Evolutionary conservation across 495 filamentous ascomycete genomes (phyloP).

Genomic region (Xylaria telfairii): DNA sequence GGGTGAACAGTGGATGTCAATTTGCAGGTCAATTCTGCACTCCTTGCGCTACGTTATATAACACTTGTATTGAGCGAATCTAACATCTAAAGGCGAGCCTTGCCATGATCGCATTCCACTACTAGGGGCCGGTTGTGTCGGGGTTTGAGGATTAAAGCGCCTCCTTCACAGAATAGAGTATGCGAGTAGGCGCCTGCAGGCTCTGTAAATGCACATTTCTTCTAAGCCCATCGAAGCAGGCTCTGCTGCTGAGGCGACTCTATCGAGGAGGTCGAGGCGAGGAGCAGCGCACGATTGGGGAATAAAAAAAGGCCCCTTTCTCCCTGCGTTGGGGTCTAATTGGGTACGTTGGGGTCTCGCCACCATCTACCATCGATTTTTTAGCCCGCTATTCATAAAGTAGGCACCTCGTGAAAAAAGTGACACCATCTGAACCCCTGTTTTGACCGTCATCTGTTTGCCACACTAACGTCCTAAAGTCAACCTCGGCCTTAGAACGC

Average conservation of each 20-base stretch:
- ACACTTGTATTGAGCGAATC: not conserved
- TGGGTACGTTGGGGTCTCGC: not conserved
- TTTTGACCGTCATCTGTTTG: not conserved
- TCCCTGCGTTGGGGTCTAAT: not conserved
- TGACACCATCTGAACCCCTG: not conserved
- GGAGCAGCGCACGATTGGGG: not conserved
- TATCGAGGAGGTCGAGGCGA: not conserved
- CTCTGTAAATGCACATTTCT: too few relatives aligned
- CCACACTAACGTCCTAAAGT: not conserved
- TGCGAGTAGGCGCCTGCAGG: not conserved
- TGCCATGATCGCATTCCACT: not conserved
- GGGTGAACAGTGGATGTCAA: not conserved
- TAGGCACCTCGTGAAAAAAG: too few relatives aligned
- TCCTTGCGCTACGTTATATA: not conserved
- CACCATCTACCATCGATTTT: not conserved
- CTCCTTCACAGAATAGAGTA: constrained; percentile 2
- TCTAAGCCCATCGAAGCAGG: not conserved
- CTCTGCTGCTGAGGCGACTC: not conserved
- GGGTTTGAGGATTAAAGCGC: not conserved
- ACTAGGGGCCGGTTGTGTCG: not conserved
- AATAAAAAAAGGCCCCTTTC: not conserved
- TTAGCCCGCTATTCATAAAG: not conserved
- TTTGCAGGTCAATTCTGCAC: not conserved
- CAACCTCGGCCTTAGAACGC: not conserved
- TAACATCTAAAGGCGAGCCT: not conserved